These are phyloP conservation scores for Themeda triandra DNA, from an alignment of 176 grass and related monocot genomes.

Conservation along the genomic window DNA sequence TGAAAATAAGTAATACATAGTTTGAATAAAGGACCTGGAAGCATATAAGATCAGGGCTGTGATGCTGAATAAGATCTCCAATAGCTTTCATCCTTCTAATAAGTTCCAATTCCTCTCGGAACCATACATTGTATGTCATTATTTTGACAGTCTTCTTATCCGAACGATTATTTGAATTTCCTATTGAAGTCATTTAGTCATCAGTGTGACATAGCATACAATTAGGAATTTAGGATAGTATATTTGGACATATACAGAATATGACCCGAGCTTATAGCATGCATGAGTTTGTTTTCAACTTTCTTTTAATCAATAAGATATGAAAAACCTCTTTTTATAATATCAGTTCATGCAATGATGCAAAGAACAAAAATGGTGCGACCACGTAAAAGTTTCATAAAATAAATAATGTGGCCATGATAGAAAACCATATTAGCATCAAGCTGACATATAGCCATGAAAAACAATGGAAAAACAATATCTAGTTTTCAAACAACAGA, in stretches of 20 bases:
- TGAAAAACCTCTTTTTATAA: slow-evolving; percentile 2
- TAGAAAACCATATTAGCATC: background rate
- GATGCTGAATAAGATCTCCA: slow-evolving; percentile 59
- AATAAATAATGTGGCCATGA: background rate
- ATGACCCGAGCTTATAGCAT: background rate
- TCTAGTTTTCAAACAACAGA: background rate
- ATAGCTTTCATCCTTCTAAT: slow-evolving; percentile 60
- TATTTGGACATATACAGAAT: background rate
- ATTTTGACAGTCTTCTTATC: slow-evolving; percentile 57
- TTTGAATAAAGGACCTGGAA: slow-evolving; percentile 55
- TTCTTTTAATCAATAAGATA: background rate
- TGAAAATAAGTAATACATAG: slow-evolving; percentile 1
- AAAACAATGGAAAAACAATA: background rate
- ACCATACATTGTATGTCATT: slow-evolving; percentile 98
- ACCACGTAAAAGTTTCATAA: background rate
- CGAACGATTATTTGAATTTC: slow-evolving; percentile 17
- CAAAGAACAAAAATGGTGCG: background rate
- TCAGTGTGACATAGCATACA: background rate
- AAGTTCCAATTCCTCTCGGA: slow-evolving; percentile 83
- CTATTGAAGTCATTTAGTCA: slow-evolving; percentile 22
- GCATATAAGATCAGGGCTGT: slow-evolving; percentile 71
- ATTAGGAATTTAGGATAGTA: background rate
- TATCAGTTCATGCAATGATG: background rate
- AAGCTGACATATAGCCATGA: slow-evolving; percentile 3
- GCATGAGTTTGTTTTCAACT: background rate